These are phyloP conservation scores for Solanum tarijense DNA, from an alignment of 257 asterid genomes.

Conservation along the genomic window DNA sequence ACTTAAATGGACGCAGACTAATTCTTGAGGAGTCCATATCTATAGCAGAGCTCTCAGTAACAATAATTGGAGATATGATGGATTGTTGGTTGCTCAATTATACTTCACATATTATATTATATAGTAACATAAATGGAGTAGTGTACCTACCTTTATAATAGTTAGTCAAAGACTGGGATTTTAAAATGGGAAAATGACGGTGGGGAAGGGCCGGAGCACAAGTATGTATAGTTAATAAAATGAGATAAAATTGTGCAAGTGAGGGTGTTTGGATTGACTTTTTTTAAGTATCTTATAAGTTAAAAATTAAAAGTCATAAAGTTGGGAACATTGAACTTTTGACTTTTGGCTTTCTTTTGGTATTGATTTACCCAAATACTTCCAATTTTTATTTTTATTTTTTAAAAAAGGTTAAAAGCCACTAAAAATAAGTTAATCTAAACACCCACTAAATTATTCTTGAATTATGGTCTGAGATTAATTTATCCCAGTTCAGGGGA, in stretches of 20 bases:
- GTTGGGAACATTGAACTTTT: too few species aligned
- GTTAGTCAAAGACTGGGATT: background rate
- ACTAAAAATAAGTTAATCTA: too few species aligned
- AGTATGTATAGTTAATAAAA: fast-evolving
- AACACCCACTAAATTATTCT: background rate
- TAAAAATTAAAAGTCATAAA: too few species aligned
- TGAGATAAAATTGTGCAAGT: background rate
- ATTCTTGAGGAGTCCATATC: slow-evolving; percentile 26
- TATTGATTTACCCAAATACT: too few species aligned
- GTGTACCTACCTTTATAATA: background rate
- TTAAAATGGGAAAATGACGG: background rate
- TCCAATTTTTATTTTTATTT: too few species aligned
- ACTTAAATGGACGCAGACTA: slow-evolving; percentile 27
- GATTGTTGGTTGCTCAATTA: background rate
- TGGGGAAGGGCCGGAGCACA: background rate
- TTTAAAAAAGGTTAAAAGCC: too few species aligned
- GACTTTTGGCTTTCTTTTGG: too few species aligned
- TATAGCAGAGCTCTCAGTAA: background rate
- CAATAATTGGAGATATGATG: background rate
- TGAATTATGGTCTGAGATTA: too few species aligned
- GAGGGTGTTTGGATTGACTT: too few species aligned
- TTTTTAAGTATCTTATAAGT: too few species aligned
- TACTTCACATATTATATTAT: background rate
- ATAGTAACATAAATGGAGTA: background rate
- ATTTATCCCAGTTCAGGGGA: background rate